These are phyloP conservation scores for Penicillium sp. DNA, from an alignment of 2,329 filamentous ascomycete genomes.

Conservation along the genomic window DNA sequence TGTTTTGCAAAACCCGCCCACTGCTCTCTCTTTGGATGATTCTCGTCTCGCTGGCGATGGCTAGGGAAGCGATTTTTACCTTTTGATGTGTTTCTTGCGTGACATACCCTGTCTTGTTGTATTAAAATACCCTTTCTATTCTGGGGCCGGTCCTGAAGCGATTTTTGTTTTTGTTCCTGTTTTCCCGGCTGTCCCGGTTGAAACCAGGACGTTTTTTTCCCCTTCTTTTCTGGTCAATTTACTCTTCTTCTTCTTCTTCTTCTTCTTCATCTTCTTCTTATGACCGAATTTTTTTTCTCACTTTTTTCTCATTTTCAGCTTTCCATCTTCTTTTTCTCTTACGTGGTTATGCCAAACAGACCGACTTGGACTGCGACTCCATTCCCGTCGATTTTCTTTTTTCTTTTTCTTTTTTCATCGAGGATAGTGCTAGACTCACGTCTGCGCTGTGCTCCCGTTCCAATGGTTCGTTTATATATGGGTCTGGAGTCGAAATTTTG, in stretches of 20 bases:
- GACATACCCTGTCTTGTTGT: slow-evolving; percentile 27
- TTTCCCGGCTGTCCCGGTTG: slow-evolving; percentile 19
- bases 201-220: slow-evolving; percentile 27
- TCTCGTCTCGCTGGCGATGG: slow-evolving; percentile 24
- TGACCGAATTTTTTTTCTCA: slow-evolving; percentile 19
- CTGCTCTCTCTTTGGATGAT: slow-evolving; percentile 5
- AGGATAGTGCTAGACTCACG: slow-evolving; percentile 24
- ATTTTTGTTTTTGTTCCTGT: slow-evolving; percentile 21
- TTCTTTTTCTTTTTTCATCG: slow-evolving; percentile 39
- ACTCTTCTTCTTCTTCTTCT: slow-evolving; percentile 19
- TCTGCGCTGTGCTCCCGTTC: slow-evolving; percentile 19
- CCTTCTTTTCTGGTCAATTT: slow-evolving; percentile 29
- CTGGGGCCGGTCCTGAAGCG: slow-evolving; percentile 40
- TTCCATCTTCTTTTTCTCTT: slow-evolving; percentile 21
- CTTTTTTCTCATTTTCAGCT: slow-evolving; percentile 6
- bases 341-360: slow-evolving; percentile 43
- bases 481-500: slow-evolving; percentile 13
- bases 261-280: slow-evolving; percentile 20
- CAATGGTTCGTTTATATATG: slow-evolving; percentile 20
- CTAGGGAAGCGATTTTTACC: slow-evolving; percentile 18
- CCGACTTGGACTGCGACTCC: slow-evolving; percentile 37
- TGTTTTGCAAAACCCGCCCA: not conserved
- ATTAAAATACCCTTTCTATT: slow-evolving; percentile 32
- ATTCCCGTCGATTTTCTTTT: slow-evolving; percentile 11
- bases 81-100: slow-evolving; percentile 21